A percentile compares a stretch with the other conserved stretches of the same genome.
phyloP scores from a whole-genome alignment of 2,329 filamentous ascomycete species.

The Nemania sp. region DNA sequence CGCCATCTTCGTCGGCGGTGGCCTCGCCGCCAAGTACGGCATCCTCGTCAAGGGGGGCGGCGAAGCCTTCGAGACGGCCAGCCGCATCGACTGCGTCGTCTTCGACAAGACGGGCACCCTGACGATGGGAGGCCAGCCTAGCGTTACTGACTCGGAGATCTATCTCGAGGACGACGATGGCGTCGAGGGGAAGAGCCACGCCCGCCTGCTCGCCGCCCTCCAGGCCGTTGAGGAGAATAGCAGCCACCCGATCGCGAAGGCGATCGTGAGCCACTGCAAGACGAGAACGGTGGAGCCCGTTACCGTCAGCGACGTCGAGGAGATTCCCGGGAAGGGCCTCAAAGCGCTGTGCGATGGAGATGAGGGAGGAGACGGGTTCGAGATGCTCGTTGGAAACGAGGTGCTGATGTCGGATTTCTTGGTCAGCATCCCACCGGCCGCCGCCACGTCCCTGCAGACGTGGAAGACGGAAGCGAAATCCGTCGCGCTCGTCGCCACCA shows the following conservation, averaged over 20 bases:
- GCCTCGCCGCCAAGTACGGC: conserved; percentile 76
- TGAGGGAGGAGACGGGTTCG: conserved; percentile 43
- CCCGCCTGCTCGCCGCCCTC: conserved; percentile 56
- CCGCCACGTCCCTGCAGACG: conserved; percentile 47
- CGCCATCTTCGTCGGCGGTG: conserved; percentile 81
- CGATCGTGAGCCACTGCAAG: conserved; percentile 67
- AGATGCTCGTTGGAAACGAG: conserved; percentile 74
- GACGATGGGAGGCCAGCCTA: conserved; percentile 73
- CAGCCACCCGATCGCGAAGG: conserved; percentile 74
- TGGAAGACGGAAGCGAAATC: conserved; percentile 70
- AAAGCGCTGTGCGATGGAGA: conserved; percentile 55
- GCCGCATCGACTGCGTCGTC: conserved; percentile 75
- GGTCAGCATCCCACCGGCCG: conserved; percentile 46
- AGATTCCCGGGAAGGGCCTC: conserved; percentile 74
- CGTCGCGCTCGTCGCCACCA: conserved; percentile 61
- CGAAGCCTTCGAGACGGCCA: conserved; percentile 84
- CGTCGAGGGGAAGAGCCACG: conserved; percentile 30
- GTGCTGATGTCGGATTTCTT: conserved; percentile 61
- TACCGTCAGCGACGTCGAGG: conserved; percentile 56
- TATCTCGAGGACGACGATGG: conserved; percentile 42
- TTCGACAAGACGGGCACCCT: conserved; percentile 91
- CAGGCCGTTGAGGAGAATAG: conserved; percentile 71
- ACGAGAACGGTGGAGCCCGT: conserved; percentile 37
- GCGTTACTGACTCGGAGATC: conserved; percentile 61
- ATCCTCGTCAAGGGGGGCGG: conserved; percentile 84